These are phyloP conservation scores for Elsinoe australis DNA, from an alignment of 2,329 filamentous ascomycete genomes.

Conservation along the genomic window DNA sequence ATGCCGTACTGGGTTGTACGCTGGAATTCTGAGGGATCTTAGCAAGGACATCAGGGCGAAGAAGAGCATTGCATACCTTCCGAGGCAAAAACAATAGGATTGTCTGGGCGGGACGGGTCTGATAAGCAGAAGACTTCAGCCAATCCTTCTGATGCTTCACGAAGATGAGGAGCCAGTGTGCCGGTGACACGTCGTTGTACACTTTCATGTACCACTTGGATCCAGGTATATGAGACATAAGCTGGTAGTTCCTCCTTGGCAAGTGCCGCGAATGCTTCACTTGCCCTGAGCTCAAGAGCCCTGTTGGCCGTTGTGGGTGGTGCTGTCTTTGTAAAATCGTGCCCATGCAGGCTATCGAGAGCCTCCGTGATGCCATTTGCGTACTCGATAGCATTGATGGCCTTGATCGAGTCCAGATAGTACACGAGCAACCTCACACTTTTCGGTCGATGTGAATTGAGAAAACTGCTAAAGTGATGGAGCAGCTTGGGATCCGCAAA, in stretches of 20 bases:
- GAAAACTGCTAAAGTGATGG: constrained; percentile 59
- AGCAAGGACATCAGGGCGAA: neutral
- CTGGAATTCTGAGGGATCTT: constrained; percentile 56
- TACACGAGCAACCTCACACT: constrained; percentile 62
- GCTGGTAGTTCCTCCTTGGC: constrained; percentile 63
- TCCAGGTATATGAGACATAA: constrained; percentile 62
- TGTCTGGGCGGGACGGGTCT: constrained; percentile 64
- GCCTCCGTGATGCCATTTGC: constrained; percentile 60
- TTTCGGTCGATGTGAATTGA: constrained; percentile 51
- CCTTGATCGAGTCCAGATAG: constrained; percentile 65
- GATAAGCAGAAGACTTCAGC: constrained; percentile 72
- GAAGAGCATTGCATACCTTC: constrained; percentile 46
- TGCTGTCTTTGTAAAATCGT: constrained; percentile 48
- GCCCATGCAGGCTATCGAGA: constrained; percentile 48
- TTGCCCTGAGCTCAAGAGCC: constrained; percentile 54
- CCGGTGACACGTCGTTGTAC: constrained; percentile 62
- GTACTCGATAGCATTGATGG: constrained; percentile 61
- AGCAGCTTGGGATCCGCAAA: constrained; percentile 57
- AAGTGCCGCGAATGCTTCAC: constrained; percentile 57
- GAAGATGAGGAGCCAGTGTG: constrained; percentile 55
- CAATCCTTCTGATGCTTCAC: constrained; percentile 64
- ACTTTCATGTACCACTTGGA: constrained; percentile 60
- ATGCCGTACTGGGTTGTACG: constrained; percentile 68
- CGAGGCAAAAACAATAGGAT: constrained; percentile 70
- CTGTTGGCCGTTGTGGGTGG: constrained; percentile 50